These are phyloP conservation scores for Sporisorium graminicola DNA, from an alignment of 1,284 basidiomycete genomes.

Conservation along the genomic window DNA sequence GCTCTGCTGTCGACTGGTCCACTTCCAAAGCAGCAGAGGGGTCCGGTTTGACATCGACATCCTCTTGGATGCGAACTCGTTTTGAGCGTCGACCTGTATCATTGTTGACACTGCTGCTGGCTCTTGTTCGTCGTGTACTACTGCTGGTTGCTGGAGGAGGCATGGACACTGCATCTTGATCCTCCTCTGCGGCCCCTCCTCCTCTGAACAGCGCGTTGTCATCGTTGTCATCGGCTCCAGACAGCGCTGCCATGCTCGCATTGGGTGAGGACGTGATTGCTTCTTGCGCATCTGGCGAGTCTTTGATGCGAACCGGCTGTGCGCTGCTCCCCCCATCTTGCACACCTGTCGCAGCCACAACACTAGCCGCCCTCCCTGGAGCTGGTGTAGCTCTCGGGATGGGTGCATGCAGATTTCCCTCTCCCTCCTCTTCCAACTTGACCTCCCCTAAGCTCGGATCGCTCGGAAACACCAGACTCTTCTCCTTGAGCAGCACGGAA, in stretches of 20 bases:
- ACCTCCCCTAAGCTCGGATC: slow-evolving; percentile 40
- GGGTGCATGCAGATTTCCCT: slow-evolving; percentile 51
- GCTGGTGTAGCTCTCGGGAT: slow-evolving; percentile 35
- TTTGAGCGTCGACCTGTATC: slow-evolving; percentile 27
- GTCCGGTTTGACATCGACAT: slow-evolving; percentile 30
- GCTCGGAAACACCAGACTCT: slow-evolving; percentile 39
- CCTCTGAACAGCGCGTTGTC: slow-evolving; percentile 31
- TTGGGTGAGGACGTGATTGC: slow-evolving; percentile 7
- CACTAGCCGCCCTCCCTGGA: slow-evolving; percentile 6
- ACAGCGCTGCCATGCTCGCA: slow-evolving; percentile 22
- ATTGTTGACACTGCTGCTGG: not conserved
- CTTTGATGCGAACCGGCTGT: slow-evolving; percentile 38
- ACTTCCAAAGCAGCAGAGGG: slow-evolving; percentile 1
- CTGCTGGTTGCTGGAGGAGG: slow-evolving; percentile 32
- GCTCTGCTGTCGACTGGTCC: slow-evolving; percentile 10
- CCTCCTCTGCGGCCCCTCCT: slow-evolving; percentile 4
- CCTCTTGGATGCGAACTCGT: slow-evolving; percentile 33
- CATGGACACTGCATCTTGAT: slow-evolving; percentile 25
- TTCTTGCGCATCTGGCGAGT: slow-evolving; percentile 33
- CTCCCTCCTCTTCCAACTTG: slow-evolving; percentile 54
- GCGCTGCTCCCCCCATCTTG: slow-evolving; percentile 19
- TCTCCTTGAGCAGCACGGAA: slow-evolving; percentile 68
- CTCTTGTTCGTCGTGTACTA: slow-evolving; percentile 19
- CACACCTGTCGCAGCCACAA: not conserved
- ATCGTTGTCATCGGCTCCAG: slow-evolving; percentile 24